Base-by-base conservation (phyloP, 2,329 filamentous ascomycete genomes). In the Colletotrichum eleusines region DNA sequence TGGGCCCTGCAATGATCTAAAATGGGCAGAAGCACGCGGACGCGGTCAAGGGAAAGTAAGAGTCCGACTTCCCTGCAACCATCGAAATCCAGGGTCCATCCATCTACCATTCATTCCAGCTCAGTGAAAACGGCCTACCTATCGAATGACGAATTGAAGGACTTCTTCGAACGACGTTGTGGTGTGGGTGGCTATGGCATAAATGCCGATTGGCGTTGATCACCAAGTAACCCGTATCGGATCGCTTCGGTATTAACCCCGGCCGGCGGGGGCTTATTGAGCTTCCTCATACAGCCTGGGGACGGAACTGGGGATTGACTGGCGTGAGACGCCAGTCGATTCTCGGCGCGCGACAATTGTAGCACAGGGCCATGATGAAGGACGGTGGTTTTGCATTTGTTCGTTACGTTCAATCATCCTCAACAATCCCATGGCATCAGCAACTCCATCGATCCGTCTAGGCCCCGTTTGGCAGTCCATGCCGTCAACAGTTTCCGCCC, bases 201-300 rank as follows among this genome's bases (percentile, higher is more conserved):
- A 44, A n/a, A 71, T 59, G 57, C 69, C 69, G 59, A 71, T 71
- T 71, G 69, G 69, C 38, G 40, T 58, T 40, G 11, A 12, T 40
- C 44, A 46, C 51, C 31, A 28, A 44, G 28, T 58, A 51, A 62
- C 58, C 58, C 59, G 50, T 23, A 31, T 31, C 64, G 53, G 44
- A 46, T 44, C 44, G 68, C 58, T 58, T 62, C 35, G 40, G 57
- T 44, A n/a, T 48, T 16, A 35, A 14, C 2, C 18, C 6, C 58
- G 12, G 12, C 28, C 40, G 54, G 31, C 26, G 33, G 44, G 60
- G 23, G 16, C n/a, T 11, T 20, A 38, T 23, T 66, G 28, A 53
- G 40, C 35, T 51, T 50, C 59, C 33, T 57, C 50, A 40, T 40
- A 35, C 33, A 62, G 12, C 2, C 23, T 46, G 38, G 16, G 16